phyloP scores from a whole-genome alignment of 2,329 filamentous ascomycete genomes.

The Trichophyton verrucosum region DNA sequence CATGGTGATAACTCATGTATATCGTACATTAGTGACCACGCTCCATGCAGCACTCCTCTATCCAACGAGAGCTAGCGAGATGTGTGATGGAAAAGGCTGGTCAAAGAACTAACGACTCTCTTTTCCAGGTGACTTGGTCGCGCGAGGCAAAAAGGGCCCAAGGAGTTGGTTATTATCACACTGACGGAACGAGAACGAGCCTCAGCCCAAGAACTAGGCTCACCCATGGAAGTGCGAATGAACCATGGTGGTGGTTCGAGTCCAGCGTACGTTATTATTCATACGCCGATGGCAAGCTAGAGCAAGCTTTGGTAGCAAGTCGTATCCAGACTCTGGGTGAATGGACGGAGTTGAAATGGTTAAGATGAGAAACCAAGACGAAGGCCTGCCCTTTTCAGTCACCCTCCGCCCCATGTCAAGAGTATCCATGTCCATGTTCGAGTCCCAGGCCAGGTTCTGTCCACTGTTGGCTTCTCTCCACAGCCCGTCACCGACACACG shows the following conservation, averaged over 20 bases:
- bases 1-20: not conserved
- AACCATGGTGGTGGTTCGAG: not conserved
- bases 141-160: not conserved
- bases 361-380: not conserved
- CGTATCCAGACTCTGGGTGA: not conserved
- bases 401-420: not conserved
- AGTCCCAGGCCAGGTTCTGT: not conserved
- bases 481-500: not conserved
- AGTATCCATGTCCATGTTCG: not conserved
- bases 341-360: not conserved
- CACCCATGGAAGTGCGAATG: not conserved
- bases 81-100: not conserved
- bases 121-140: not conserved
- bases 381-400: slow-evolving; percentile 1
- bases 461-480: not conserved
- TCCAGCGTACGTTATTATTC: not conserved
- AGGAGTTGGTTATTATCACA: not conserved
- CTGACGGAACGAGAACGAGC: not conserved
- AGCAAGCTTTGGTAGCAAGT: not conserved
- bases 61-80: not conserved
- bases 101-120: not conserved
- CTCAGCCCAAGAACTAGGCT: not conserved
- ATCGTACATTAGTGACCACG: not conserved
- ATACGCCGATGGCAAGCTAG: not conserved
- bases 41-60: not conserved